Percentiles rank a stretch among this genome's conserved stretches.
Conservation (phyloP, 2,329 filamentous ascomycete species). For the Neofusicoccum parvum region DNA sequence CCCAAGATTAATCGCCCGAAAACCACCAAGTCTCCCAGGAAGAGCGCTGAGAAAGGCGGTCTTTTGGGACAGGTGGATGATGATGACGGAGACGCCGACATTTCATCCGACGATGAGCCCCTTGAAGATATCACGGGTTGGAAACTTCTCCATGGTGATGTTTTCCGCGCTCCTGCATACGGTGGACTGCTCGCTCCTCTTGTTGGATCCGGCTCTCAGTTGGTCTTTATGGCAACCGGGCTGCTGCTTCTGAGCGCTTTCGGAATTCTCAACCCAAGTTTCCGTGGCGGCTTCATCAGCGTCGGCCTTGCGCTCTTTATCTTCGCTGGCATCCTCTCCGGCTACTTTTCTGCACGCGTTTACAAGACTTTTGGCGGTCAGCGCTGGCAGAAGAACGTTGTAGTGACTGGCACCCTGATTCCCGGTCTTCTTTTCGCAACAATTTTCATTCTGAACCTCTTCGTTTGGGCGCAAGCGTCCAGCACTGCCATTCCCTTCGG, state of each 20-base stretch:
- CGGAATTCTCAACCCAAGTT: conserved; percentile 80
- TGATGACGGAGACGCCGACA: conserved; percentile 57
- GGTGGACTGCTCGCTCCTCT: conserved; percentile 77
- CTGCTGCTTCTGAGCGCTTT: conserved; percentile 73
- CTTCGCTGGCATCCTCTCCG: conserved; percentile 80
- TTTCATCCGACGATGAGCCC: conserved; percentile 69
- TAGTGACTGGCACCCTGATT: conserved; percentile 73
- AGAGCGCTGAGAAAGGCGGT: conserved; percentile 54
- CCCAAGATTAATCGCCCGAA: conserved; percentile 56
- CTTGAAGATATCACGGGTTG: conserved; percentile 82
- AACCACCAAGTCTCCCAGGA: conserved; percentile 47
- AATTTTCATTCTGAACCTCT: conserved; percentile 80
- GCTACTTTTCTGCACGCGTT: conserved; percentile 81
- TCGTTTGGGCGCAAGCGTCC: conserved; percentile 87
- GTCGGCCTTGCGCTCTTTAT: conserved; percentile 82
- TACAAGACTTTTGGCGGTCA: conserved; percentile 82
- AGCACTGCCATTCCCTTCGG: conserved; percentile 85
- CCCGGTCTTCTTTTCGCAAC: conserved; percentile 75
- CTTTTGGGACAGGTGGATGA: conserved; percentile 64
- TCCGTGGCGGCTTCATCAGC: conserved; percentile 86
- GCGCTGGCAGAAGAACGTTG: conserved; percentile 73
- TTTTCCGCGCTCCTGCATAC: conserved; percentile 73
- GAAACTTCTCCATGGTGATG: conserved; percentile 87
- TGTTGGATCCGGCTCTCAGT: conserved; percentile 82
- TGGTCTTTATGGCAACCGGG: conserved; percentile 78